Percentiles rank a stretch among this genome's conserved stretches.
These are phyloP conservation scores for Mycena polygramma DNA, from an alignment of 768 basidiomycete species.

Conservation along the genomic window DNA sequence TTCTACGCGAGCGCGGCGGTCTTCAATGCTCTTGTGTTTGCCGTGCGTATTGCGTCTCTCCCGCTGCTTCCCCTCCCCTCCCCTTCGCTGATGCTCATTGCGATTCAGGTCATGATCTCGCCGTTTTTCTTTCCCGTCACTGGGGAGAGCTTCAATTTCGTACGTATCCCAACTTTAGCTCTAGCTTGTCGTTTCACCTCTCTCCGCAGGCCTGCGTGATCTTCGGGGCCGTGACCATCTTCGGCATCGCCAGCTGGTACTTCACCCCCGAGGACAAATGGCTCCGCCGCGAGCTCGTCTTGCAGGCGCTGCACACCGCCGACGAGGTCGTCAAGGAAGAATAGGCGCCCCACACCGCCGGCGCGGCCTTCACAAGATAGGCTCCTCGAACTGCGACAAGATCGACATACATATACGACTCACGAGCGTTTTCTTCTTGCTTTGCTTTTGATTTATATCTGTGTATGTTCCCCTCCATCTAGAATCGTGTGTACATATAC, in stretches of 20 bases:
- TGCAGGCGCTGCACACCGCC: conserved; percentile 59
- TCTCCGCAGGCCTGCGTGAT: conserved; percentile 76
- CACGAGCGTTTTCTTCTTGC: neutral
- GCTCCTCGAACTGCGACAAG: too few species aligned
- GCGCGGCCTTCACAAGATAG: too few species aligned
- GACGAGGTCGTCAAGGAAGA: conserved; percentile 26
- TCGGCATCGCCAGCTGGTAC: conserved; percentile 83
- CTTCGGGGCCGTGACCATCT: conserved; percentile 82
- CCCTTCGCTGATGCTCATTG: too few species aligned
- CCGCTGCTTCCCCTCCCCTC: neutral
- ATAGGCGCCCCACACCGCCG: neutral
- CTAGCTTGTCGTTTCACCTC: conserved; percentile 12
- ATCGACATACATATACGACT: too few species aligned
- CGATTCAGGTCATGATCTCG: too few species aligned
- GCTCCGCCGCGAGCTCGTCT: conserved; percentile 75
- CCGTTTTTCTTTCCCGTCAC: too few species aligned
- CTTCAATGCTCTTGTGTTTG: conserved; percentile 82
- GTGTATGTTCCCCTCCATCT: neutral
- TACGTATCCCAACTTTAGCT: too few species aligned
- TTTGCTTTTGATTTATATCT: neutral
- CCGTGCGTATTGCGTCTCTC: conserved; percentile 60
- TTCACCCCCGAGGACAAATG: conserved; percentile 85
- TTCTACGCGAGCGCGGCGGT: conserved; percentile 77
- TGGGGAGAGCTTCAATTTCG: too few species aligned
- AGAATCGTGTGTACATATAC: neutral